Percentiles rank a stretch among this genome's conserved stretches.
These are phyloP conservation scores for Endoconidiophora laricicola DNA, from an alignment of 2,329 filamentous ascomycete genomes.

Conservation along the genomic window DNA sequence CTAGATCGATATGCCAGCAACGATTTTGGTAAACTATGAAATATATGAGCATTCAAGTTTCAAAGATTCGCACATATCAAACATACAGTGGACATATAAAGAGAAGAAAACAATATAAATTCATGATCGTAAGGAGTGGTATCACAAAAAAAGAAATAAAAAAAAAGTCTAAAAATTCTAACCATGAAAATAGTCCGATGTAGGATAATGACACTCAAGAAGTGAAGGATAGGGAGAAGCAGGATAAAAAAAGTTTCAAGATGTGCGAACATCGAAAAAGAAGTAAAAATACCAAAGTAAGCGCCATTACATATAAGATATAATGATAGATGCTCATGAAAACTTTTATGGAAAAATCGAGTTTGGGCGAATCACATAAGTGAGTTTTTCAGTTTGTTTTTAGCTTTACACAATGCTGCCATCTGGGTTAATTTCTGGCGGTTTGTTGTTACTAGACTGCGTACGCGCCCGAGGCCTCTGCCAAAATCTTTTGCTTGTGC, in stretches of 20 bases:
- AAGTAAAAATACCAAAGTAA: no score
- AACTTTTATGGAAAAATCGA: no score
- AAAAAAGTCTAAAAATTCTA: background rate
- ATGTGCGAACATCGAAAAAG: no score
- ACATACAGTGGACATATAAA: no score
- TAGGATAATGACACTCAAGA: background rate
- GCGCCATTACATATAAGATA: no score
- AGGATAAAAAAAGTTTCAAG: no score
- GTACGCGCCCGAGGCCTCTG: constrained; percentile 9
- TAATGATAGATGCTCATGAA: no score
- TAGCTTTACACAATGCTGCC: constrained; percentile 9
- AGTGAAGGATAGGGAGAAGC: background rate
- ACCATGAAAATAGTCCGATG: background rate
- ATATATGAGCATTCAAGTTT: no score
- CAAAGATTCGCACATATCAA: no score
- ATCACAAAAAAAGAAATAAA: background rate
- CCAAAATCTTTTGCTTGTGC: constrained; percentile 11
- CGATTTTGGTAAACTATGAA: no score
- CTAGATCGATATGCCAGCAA: no score
- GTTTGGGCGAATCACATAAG: background rate
- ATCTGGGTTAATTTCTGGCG: constrained; percentile 8
- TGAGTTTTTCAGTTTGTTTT: background rate
- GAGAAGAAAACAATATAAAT: background rate
- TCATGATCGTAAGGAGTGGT: background rate
- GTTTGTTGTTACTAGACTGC: constrained; percentile 10